These are phyloP conservation scores for Moniliophthora roreri DNA, from an alignment of 1,284 basidiomycete genomes.

Conservation along the genomic window DNA sequence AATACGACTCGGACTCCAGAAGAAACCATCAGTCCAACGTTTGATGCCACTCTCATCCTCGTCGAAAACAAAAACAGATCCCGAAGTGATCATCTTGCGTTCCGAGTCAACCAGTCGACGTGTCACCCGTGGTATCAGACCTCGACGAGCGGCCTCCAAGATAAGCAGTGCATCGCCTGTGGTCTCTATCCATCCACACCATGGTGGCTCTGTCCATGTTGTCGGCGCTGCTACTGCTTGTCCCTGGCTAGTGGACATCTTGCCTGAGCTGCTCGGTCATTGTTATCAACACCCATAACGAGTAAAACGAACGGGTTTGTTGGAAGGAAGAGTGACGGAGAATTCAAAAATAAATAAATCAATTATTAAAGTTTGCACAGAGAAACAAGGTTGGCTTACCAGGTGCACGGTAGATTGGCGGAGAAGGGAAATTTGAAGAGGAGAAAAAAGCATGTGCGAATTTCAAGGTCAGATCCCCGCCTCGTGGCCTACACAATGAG, in stretches of 20 bases:
- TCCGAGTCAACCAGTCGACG: slow-evolving; percentile 92
- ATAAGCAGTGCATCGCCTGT: slow-evolving; percentile 95
- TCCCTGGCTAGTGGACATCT: slow-evolving; percentile 10
- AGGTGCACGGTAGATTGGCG: slow-evolving; percentile 40
- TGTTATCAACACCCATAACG: background rate
- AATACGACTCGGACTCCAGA: slow-evolving; percentile 88
- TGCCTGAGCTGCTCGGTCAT: background rate
- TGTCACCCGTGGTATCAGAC: slow-evolving; percentile 92
- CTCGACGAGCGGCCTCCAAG: slow-evolving; percentile 89
- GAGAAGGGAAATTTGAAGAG: slow-evolving; percentile 27
- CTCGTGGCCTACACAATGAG: background rate
- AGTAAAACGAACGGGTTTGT: background rate
- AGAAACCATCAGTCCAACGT: slow-evolving; percentile 96
- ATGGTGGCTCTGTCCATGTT: slow-evolving; percentile 81
- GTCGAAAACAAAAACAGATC: slow-evolving; percentile 97
- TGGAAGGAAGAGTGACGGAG: slow-evolving; percentile 28
- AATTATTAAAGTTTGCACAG: slow-evolving; percentile 53
- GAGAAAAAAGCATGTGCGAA: slow-evolving; percentile 38
- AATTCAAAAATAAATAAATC: slow-evolving; percentile 29
- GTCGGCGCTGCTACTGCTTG: slow-evolving; percentile 35
- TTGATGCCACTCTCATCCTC: slow-evolving; percentile 98
- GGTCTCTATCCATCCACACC: slow-evolving; percentile 92
- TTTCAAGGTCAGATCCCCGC: slow-evolving; percentile 28
- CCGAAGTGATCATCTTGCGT: slow-evolving; percentile 89
- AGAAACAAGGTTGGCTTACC: slow-evolving; percentile 61